Evolutionary conservation across 306 rosid genomes (phyloP).

Genomic region (Purshia tridentata): DNA sequence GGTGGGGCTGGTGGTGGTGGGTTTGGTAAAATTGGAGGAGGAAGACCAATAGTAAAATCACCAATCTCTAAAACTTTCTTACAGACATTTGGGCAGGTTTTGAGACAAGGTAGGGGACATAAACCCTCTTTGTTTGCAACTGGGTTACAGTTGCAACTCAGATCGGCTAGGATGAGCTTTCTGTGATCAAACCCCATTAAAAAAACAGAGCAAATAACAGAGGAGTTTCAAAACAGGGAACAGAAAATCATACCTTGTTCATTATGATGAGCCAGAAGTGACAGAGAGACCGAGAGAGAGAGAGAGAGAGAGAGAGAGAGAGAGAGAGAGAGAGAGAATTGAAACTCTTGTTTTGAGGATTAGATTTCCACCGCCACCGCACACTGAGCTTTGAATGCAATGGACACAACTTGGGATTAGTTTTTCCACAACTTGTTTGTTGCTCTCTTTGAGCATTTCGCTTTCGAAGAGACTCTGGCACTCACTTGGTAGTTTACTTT

Average conservation of each 20-base stretch:
- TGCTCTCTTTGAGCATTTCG: conserved; percentile 1
- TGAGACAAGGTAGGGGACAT: background rate
- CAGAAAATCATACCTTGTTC: conserved; percentile 3
- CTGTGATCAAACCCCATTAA: conserved; percentile 22
- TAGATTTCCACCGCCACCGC: background rate
- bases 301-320: background rate
- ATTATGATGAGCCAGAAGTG: background rate
- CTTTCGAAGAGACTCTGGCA: conserved; percentile 17
- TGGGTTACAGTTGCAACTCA: background rate
- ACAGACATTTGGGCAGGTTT: background rate
- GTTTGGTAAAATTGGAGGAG: background rate
- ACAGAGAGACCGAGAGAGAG: background rate
- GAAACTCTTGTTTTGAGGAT: background rate
- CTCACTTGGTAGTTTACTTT: conserved; percentile 19
- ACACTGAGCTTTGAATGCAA: background rate
- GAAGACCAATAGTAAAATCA: no score
- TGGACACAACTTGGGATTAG: background rate
- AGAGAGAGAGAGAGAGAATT: background rate
- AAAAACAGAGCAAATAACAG: conserved; percentile 14
- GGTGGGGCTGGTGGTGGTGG: background rate
- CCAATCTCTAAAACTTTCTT: no score
- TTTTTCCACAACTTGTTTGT: background rate
- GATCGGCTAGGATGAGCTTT: background rate
- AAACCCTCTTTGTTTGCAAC: background rate
- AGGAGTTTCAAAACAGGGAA: conserved; percentile 6